Evolutionary conservation across 1,139 yeast species (phyloP), one percentile per base, ranked within the genome.

Genomic region (Scheffersomyces segobiensis): DNA sequence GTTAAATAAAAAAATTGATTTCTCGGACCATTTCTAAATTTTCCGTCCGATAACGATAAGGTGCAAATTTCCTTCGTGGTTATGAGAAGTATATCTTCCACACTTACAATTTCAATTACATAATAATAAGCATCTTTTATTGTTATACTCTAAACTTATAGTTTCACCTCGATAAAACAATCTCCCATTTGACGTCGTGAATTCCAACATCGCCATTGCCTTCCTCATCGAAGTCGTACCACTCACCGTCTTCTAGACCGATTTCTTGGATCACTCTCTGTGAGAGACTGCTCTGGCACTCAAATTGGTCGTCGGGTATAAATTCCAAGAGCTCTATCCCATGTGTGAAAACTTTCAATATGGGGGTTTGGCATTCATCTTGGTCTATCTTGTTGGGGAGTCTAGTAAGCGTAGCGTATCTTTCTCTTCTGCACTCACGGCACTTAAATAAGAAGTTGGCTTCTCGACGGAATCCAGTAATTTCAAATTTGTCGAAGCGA

Each of bases 361-460:
- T 52, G 6, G 56, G 59, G 21, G 60, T 61, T 60, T 60, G 59
- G 14, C 54, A 49, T 2, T 54, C 56, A 32, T 53, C 56, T 14
- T 53, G 56, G 5, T 61, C 66, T n/a, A 57, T 54, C 17, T 58
- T 51, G 24, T 60, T 57, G 5, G 57, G 55, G 17, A 60, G 56
- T 17, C 65, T 52, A 24, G 42, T 50, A 17, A 68, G 56, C 50
- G 60, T 63, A 4, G 69, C 67, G 21, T 64, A 62, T 42, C 65
- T 62, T 52, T 66, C 69, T 18, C 58, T 60, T 32, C 63, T 65
- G 55, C 71, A 68, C 18, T 59, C 60, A 17, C 61, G 62, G 59
- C 71, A 68, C 46, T 63, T 54, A 57, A 62, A 64, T 19, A 65
- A 65, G 49, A 67, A 65, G 52, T 67, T 65, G 49, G 66, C 70